Percentiles rank a stretch among this genome's conserved stretches.
These are phyloP conservation scores for Aspergillus versicolor DNA, from an alignment of 2,329 filamentous ascomycete species.

Conservation along the genomic window DNA sequence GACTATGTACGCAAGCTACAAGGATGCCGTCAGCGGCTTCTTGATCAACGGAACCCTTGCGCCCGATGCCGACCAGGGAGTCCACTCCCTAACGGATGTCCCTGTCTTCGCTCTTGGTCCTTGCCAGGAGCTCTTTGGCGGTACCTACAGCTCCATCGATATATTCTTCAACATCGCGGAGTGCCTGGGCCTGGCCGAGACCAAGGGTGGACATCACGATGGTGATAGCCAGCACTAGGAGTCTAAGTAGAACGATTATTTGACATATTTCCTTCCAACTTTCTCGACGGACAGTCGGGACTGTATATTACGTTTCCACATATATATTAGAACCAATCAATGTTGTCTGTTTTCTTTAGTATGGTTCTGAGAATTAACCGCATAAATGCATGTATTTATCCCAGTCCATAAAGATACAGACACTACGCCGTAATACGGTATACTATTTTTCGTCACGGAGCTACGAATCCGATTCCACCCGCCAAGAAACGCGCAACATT, in stretches of 20 bases:
- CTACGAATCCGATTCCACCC: not conserved
- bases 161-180: constrained; percentile 43
- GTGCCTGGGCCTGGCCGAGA: constrained; percentile 37
- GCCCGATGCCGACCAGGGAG: constrained; percentile 63
- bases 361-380: not conserved
- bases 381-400: too few species aligned
- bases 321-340: constrained; percentile 7
- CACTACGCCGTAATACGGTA: too few species aligned
- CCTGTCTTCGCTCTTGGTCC: constrained; percentile 76
- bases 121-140: constrained; percentile 72
- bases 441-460: too few species aligned
- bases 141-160: constrained; percentile 41
- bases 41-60: constrained; percentile 74
- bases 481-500: constrained; percentile 7
- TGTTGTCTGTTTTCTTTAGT: not conserved
- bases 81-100: constrained; percentile 76
- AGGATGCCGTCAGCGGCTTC: constrained; percentile 66
- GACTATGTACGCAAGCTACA: constrained; percentile 63
- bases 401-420: too few species aligned
- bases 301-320: constrained; percentile 5
- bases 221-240: not conserved
- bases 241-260: not conserved
- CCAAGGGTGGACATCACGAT: constrained; percentile 6
- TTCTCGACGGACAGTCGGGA: not conserved
- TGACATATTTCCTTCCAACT: not conserved